Percentiles rank a stretch among this genome's conserved stretches.
phyloP scores from a whole-genome alignment of 116 monocot species.

The Iris pallida region DNA sequence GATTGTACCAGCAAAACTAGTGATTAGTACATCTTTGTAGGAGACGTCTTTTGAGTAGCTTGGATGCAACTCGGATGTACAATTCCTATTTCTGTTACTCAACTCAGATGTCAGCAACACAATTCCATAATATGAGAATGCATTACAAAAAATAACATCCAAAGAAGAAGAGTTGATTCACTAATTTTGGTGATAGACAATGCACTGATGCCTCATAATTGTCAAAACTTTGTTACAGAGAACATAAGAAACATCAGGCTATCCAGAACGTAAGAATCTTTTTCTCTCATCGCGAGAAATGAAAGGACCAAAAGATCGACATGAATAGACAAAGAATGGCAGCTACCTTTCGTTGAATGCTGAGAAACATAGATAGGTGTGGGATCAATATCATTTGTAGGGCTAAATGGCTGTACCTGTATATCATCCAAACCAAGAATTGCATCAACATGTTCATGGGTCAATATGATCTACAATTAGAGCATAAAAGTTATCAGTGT shows the following conservation, averaged over 20 bases:
- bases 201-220: constrained; percentile 26
- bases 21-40: constrained; percentile 75
- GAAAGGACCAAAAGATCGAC: not conserved
- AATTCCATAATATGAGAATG: constrained; percentile 91
- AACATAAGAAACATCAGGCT: too few species aligned
- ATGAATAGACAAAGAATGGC: not conserved
- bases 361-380: constrained; percentile 80
- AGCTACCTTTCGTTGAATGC: constrained; percentile 74
- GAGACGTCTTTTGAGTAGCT: constrained; percentile 21
- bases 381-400: constrained; percentile 77
- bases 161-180: constrained; percentile 73
- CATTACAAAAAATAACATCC: constrained; percentile 84
- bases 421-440: constrained; percentile 95
- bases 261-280: too few species aligned
- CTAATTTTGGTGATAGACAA: constrained; percentile 48
- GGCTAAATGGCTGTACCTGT: constrained; percentile 76
- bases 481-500: constrained; percentile 5
- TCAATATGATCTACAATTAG: constrained; percentile 76
- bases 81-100: constrained; percentile 36
- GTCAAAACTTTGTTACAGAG: too few species aligned
- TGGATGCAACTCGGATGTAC: constrained; percentile 19
- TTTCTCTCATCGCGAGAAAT: not conserved
- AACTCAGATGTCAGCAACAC: constrained; percentile 82
- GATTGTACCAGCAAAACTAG: constrained; percentile 72
- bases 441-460: constrained; percentile 99